A percentile compares a stretch with the other conserved stretches of the same genome.
These are phyloP conservation scores for Fusarium torulosum DNA, from an alignment of 2,329 filamentous ascomycete species.

Conservation along the genomic window DNA sequence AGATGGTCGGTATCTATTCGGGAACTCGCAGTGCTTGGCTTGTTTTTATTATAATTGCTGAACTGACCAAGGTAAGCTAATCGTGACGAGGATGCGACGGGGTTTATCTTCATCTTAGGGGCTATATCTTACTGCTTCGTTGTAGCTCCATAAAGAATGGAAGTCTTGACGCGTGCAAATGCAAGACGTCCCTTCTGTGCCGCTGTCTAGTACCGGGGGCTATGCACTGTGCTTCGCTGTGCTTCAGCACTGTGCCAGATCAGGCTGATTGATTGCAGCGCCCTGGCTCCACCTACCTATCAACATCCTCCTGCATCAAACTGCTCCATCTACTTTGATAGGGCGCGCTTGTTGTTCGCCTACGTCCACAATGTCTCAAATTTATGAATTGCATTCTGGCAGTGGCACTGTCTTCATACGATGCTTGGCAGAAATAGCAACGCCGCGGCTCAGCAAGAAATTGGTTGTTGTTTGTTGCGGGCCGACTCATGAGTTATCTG, in stretches of 20 bases:
- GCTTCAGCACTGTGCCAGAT: conserved; percentile 1
- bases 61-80: conserved; percentile 21
- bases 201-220: neutral
- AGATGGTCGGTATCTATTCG: conserved; percentile 33
- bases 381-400: conserved; percentile 22
- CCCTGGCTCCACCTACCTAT: conserved; percentile 33
- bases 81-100: neutral
- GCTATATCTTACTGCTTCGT: conserved; percentile 15
- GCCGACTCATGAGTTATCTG: conserved; percentile 29
- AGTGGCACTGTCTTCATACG: conserved; percentile 2
- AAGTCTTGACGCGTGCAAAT: conserved; percentile 18
- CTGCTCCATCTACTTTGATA: conserved; percentile 19
- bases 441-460: conserved; percentile 22
- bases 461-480: conserved; percentile 33
- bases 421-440: conserved; percentile 32
- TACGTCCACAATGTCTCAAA: conserved; percentile 26
- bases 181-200: conserved; percentile 32
- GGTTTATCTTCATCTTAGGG: neutral
- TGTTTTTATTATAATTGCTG: conserved; percentile 9
- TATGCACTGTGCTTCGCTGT: conserved; percentile 6
- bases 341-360: conserved; percentile 29
- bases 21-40: conserved; percentile 30
- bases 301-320: conserved; percentile 31
- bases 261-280: conserved; percentile 27
- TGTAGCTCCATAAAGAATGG: conserved; percentile 26